Evolutionary conservation across 208 protist genomes (phyloP).

Genomic region (Trichomonas tenax): DNA sequence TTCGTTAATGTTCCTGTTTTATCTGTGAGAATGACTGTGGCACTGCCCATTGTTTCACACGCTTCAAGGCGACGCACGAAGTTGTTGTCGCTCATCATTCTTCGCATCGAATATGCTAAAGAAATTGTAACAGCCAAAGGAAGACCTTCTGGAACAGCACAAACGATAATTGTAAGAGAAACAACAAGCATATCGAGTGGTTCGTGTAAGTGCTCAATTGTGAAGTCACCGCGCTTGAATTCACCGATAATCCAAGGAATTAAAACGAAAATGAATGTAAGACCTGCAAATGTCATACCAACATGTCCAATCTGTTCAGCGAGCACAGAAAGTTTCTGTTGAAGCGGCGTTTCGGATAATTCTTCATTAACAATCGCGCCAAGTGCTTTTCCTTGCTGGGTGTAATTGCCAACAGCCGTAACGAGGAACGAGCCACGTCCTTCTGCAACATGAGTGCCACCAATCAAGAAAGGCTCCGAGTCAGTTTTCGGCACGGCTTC

Average conservation of each 20-base stretch:
- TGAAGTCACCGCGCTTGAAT: background rate
- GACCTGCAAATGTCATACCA: background rate
- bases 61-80: background rate
- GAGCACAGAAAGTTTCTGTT: slow-evolving; percentile 16
- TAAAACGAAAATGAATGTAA: slow-evolving; percentile 24
- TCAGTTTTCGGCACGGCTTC: background rate
- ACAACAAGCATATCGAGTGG: slow-evolving; percentile 32
- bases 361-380: background rate
- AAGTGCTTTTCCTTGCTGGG: background rate
- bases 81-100: slow-evolving; percentile 16
- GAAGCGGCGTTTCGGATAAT: background rate
- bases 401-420: background rate
- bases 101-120: slow-evolving; percentile 51
- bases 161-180: slow-evolving; percentile 74
- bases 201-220: background rate
- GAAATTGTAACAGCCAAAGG: slow-evolving; percentile 87
- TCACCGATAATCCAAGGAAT: background rate
- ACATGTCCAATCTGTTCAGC: background rate
- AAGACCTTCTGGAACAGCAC: slow-evolving; percentile 84
- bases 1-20: slow-evolving; percentile 69
- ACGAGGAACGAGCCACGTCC: background rate
- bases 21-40: slow-evolving; percentile 86
- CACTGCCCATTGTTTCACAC: slow-evolving; percentile 61
- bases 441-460: background rate
- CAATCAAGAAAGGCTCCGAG: background rate